phyloP scores from a whole-genome alignment of 192 early-diverging fungal species.

The Umbelopsis ramanniana region DNA sequence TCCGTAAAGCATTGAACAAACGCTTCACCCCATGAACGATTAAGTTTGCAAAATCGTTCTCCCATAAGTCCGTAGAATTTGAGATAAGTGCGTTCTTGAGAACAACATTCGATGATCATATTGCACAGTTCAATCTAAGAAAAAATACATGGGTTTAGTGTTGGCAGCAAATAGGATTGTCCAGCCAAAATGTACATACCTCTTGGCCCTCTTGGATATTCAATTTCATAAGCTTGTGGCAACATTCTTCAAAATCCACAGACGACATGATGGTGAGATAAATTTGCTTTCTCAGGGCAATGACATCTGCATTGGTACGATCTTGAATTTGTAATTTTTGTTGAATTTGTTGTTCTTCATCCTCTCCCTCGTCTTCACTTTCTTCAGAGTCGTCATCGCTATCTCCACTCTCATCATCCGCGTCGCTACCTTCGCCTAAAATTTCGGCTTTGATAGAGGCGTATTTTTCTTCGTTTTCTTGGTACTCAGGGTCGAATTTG shows the following conservation, averaged over 20 bases:
- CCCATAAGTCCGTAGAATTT: slow-evolving; percentile 93
- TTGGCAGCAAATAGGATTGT: not conserved
- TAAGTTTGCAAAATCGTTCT: slow-evolving; percentile 90
- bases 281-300: slow-evolving; percentile 89
- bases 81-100: slow-evolving; percentile 93
- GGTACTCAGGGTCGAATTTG: slow-evolving; percentile 77
- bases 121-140: slow-evolving; percentile 83
- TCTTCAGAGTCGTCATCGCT: slow-evolving; percentile 45
- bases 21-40: slow-evolving; percentile 74
- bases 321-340: slow-evolving; percentile 79
- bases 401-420: slow-evolving; percentile 57
- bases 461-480: slow-evolving; percentile 86
- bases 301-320: slow-evolving; percentile 85
- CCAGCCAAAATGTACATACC: slow-evolving; percentile 29
- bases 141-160: slow-evolving; percentile 8
- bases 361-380: slow-evolving; percentile 55
- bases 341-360: slow-evolving; percentile 44
- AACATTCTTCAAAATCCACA: slow-evolving; percentile 94
- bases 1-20: slow-evolving; percentile 82
- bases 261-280: slow-evolving; percentile 96
- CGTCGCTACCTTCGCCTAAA: slow-evolving; percentile 74
- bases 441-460: slow-evolving; percentile 80
- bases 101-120: slow-evolving; percentile 98
- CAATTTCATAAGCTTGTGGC: slow-evolving; percentile 93
- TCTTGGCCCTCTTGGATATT: slow-evolving; percentile 84